Evolutionary conservation across 345 rosid genomes (phyloP).

Genomic region (Arabis alpina): DNA sequence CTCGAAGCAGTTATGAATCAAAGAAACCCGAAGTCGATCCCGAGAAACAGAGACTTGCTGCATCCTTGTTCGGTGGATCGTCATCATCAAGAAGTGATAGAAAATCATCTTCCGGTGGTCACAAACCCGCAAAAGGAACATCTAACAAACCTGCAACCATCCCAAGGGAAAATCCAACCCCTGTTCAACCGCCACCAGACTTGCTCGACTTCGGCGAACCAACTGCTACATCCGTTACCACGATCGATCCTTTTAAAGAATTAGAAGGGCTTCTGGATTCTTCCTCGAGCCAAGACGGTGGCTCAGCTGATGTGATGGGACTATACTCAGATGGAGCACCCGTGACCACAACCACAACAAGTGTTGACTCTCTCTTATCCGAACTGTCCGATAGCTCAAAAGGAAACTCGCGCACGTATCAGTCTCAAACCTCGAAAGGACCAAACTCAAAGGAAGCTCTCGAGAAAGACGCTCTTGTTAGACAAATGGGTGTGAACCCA

Average conservation of each 20-base stretch:
- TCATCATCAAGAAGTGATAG: slow-evolving; percentile 60
- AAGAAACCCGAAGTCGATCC: slow-evolving; percentile 72
- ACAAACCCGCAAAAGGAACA: slow-evolving; percentile 54
- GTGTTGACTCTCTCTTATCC: slow-evolving; percentile 40
- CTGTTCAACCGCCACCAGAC: slow-evolving; percentile 77
- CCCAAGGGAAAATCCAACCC: slow-evolving; percentile 46
- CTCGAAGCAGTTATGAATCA: slow-evolving; percentile 58
- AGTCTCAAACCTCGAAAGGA: slow-evolving; percentile 56
- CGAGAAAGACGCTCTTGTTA: slow-evolving; percentile 85
- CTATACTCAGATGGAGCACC: slow-evolving; percentile 55
- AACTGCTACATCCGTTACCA: slow-evolving; percentile 44
- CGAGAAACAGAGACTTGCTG: slow-evolving; percentile 98
- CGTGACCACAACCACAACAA: slow-evolving; percentile 33
- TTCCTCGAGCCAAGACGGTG: slow-evolving; percentile 44
- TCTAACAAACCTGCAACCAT: slow-evolving; percentile 46
- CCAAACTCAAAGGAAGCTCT: slow-evolving; percentile 70
- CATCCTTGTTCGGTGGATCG: slow-evolving; percentile 87
- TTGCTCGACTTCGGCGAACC: slow-evolving; percentile 90
- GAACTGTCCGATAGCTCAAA: slow-evolving; percentile 42
- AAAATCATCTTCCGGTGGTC: slow-evolving; percentile 60
- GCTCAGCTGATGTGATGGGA: slow-evolving; percentile 43
- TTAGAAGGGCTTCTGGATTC: slow-evolving; percentile 81
- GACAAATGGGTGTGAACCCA: slow-evolving; percentile 95
- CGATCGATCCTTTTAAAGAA: slow-evolving; percentile 80
- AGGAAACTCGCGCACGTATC: slow-evolving; percentile 33